Conservation (phyloP, 1,284 basidiomycete genomes). For the Trichosporon sp. region DNA sequence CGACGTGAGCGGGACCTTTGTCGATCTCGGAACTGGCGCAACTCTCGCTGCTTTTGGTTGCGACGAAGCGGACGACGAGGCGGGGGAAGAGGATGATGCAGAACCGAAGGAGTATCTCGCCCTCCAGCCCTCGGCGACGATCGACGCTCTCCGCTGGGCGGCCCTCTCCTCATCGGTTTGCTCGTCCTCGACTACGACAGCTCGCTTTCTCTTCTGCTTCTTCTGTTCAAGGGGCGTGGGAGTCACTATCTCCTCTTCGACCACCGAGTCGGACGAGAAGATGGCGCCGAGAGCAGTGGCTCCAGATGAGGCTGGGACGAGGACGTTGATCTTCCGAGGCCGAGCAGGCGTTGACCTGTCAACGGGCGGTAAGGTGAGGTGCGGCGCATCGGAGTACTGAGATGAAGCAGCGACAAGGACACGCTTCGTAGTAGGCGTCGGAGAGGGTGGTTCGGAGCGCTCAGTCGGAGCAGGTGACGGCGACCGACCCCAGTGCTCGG, state of each 20-base stretch:
- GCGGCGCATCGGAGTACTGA: slow-evolving; percentile 8
- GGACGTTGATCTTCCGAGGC: slow-evolving; percentile 14
- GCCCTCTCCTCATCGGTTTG: slow-evolving; percentile 36
- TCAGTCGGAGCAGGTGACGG: neutral
- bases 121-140: slow-evolving; percentile 50
- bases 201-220: slow-evolving; percentile 27
- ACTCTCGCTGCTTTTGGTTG: neutral
- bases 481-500: neutral
- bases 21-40: neutral
- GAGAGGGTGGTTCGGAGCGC: slow-evolving; percentile 24
- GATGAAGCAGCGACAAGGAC: slow-evolving; percentile 26
- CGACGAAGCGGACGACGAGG: neutral
- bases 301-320: slow-evolving; percentile 35
- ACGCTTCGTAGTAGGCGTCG: slow-evolving; percentile 24
- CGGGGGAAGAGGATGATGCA: slow-evolving; percentile 16
- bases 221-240: slow-evolving; percentile 30
- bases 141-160: slow-evolving; percentile 38
- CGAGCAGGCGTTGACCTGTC: slow-evolving; percentile 1
- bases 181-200: slow-evolving; percentile 28
- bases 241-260: slow-evolving; percentile 42
- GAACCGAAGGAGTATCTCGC: slow-evolving; percentile 48
- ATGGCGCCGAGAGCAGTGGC: neutral
- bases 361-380: slow-evolving; percentile 5
- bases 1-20: slow-evolving; percentile 15
- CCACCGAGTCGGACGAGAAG: slow-evolving; percentile 40